Conservation (phyloP, 2,329 filamentous ascomycete species). For the Zasmidium cellare region DNA sequence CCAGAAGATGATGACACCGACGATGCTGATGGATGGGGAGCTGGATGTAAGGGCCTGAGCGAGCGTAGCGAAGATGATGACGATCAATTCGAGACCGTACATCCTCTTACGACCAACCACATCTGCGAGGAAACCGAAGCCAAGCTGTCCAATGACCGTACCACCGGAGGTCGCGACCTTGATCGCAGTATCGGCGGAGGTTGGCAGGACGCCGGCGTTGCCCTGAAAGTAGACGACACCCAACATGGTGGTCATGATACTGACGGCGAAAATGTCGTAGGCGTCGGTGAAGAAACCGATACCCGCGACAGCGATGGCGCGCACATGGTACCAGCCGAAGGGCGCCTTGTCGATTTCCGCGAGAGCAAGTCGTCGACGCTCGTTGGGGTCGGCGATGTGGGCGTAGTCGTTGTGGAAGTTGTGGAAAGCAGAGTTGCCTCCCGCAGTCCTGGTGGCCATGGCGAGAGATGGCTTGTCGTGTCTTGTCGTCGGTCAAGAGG, state of each 20-base stretch:
- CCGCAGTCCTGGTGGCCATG: slow-evolving; percentile 49
- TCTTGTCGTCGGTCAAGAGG: not conserved
- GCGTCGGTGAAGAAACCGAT: slow-evolving; percentile 89
- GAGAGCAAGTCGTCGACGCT: slow-evolving; percentile 75
- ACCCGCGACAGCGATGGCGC: slow-evolving; percentile 74
- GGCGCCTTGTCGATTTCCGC: slow-evolving; percentile 79
- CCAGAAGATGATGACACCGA: slow-evolving; percentile 76
- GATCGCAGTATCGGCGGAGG: slow-evolving; percentile 72
- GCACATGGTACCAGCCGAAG: slow-evolving; percentile 82
- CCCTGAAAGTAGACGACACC: slow-evolving; percentile 72
- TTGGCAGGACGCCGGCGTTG: slow-evolving; percentile 12
- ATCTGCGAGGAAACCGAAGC: slow-evolving; percentile 78
- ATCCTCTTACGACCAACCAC: slow-evolving; percentile 76
- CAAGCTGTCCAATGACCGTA: slow-evolving; percentile 78
- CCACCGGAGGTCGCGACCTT: slow-evolving; percentile 83
- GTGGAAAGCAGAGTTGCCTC: slow-evolving; percentile 70
- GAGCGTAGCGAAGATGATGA: slow-evolving; percentile 77
- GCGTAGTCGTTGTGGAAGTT: slow-evolving; percentile 77
- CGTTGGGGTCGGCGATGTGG: slow-evolving; percentile 67
- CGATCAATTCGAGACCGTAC: slow-evolving; percentile 78
- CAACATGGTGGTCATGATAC: slow-evolving; percentile 71
- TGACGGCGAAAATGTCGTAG: slow-evolving; percentile 75
- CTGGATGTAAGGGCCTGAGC: slow-evolving; percentile 67
- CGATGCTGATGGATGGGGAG: slow-evolving; percentile 62
- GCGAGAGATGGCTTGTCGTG: slow-evolving; percentile 3